A percentile compares a stretch with the other conserved stretches of the same genome.
These are phyloP conservation scores for Rhododendron vialii DNA, from an alignment of 148 eudicot genomes.

Conservation along the genomic window DNA sequence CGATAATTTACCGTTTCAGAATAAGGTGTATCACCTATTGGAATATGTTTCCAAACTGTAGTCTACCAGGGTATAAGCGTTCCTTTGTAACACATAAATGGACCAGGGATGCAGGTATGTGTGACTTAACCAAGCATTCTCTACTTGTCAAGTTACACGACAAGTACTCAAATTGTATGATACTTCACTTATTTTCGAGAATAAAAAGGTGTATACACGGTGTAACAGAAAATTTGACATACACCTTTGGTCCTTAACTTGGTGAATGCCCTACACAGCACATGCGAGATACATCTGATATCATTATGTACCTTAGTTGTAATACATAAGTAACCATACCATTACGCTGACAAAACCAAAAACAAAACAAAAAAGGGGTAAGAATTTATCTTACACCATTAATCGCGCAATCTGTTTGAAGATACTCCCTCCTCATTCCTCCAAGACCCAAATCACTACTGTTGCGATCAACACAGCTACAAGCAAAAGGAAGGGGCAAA, in stretches of 20 bases:
- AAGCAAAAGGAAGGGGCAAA: not conserved
- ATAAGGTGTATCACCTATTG: not conserved
- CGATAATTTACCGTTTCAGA: too few relatives aligned
- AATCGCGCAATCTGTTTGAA: slow-evolving; percentile 90
- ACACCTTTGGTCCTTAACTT: not conserved
- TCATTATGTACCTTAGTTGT: not conserved
- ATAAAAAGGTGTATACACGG: not conserved
- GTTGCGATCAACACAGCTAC: slow-evolving; percentile 90
- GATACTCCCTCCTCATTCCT: slow-evolving; percentile 85
- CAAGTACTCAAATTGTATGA: not conserved
- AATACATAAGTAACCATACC: not conserved
- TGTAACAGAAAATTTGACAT: not conserved
- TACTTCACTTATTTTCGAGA: not conserved
- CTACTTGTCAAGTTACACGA: not conserved
- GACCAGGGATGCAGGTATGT: not conserved
- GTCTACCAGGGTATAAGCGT: not conserved
- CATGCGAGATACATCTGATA: not conserved
- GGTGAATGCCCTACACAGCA: not conserved
- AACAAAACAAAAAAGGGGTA: not conserved
- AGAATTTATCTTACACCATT: slow-evolving; percentile 45
- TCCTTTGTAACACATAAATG: not conserved
- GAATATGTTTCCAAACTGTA: not conserved
- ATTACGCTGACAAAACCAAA: not conserved
- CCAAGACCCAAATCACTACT: slow-evolving; percentile 96
- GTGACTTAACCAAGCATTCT: not conserved